Evolutionary conservation across 2,329 filamentous ascomycete species (phyloP).

Genomic region (Neopestalotiopsis rosae): DNA sequence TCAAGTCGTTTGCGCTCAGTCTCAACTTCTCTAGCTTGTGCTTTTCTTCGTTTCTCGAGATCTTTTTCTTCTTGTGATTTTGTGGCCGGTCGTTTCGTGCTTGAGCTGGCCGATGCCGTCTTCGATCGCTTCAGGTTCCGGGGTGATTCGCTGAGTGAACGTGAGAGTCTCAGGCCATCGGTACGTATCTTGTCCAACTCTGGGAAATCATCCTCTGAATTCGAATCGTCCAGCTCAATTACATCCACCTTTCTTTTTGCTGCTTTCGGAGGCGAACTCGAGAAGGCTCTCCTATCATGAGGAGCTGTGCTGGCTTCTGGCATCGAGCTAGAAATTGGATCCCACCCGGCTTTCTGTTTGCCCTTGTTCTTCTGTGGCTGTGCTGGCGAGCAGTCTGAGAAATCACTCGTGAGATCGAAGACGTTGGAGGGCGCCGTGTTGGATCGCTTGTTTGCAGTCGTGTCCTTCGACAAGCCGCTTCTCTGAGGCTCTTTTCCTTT

Average conservation of each 20-base stretch:
- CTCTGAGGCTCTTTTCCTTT: neutral
- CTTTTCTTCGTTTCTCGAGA: conserved; percentile 50
- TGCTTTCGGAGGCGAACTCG: conserved; percentile 23
- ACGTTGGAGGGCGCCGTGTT: conserved; percentile 18
- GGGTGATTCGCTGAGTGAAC: conserved; percentile 24
- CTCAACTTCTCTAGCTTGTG: conserved; percentile 56
- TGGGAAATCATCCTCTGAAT: conserved; percentile 50
- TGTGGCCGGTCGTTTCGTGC: conserved; percentile 22
- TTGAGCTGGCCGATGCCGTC: conserved; percentile 24
- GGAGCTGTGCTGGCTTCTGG: conserved; percentile 42
- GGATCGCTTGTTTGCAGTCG: neutral
- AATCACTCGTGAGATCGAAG: conserved; percentile 36
- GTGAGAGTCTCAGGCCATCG: conserved; percentile 11
- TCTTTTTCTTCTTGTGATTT: conserved; percentile 43
- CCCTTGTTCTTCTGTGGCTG: neutral
- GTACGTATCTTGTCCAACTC: conserved; percentile 43
- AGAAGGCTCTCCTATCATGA: conserved; percentile 18
- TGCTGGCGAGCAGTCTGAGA: conserved; percentile 21
- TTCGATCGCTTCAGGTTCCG: conserved; percentile 26
- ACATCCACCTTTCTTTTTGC: conserved; percentile 31
- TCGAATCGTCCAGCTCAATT: conserved; percentile 43
- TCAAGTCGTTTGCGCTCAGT: conserved; percentile 61
- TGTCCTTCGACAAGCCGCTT: neutral
- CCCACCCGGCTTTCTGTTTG: conserved; percentile 39
- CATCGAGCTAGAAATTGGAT: conserved; percentile 60